phyloP scores from a whole-genome alignment of 2,329 filamentous ascomycete species.

The Cryphonectria parasitica region DNA sequence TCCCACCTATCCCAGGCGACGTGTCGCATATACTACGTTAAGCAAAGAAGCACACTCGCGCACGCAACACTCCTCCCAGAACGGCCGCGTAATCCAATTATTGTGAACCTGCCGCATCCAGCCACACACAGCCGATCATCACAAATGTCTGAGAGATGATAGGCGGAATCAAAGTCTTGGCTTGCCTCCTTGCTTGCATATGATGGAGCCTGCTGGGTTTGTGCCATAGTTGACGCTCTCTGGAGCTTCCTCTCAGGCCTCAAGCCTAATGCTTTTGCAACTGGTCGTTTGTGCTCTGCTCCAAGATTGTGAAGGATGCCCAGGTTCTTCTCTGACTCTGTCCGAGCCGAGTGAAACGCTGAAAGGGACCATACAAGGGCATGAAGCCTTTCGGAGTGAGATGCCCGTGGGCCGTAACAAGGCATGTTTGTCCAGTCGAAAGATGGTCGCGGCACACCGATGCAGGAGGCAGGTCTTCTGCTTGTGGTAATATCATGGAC shows the following conservation, averaged over 20 bases:
- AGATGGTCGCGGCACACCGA: background rate
- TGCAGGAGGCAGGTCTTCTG: background rate
- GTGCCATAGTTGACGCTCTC: background rate
- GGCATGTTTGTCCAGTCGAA: background rate
- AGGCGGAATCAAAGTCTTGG: background rate
- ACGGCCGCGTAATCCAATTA: conserved; percentile 1
- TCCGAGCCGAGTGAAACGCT: background rate
- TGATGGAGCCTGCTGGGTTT: background rate
- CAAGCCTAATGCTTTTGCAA: background rate
- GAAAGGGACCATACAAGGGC: background rate
- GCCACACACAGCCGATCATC: background rate
- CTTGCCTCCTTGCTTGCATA: background rate
- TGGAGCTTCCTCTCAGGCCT: background rate
- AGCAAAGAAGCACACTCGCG: too few relatives aligned
- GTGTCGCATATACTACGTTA: background rate
- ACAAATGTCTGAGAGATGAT: background rate
- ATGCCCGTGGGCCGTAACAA: background rate
- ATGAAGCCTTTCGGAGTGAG: background rate
- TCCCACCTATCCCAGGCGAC: background rate
- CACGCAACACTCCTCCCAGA: background rate
- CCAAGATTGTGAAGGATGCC: background rate
- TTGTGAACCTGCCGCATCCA: background rate
- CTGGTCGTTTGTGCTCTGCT: background rate
- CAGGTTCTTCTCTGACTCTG: background rate
- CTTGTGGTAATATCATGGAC: background rate